These are phyloP conservation scores for Pseudonitzschia pungens DNA, from an alignment of 108 stramenopile genomes.

Conservation along the genomic window DNA sequence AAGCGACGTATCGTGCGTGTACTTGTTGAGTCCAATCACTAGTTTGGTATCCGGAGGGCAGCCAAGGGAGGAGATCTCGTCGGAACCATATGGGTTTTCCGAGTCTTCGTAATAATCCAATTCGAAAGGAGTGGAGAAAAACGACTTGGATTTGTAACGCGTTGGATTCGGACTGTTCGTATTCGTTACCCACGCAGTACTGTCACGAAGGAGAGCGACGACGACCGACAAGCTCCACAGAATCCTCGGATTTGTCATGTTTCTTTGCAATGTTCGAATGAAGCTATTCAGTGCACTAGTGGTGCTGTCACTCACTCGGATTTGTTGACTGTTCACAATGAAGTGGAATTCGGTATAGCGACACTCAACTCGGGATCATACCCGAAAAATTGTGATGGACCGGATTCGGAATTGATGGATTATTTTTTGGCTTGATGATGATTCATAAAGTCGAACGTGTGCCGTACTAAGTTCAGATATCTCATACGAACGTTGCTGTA, in stretches of 20 bases:
- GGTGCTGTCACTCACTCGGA: neutral
- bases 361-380: neutral
- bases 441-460: neutral
- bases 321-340: neutral
- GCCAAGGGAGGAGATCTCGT: constrained; percentile 47
- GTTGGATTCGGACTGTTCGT: neutral
- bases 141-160: neutral
- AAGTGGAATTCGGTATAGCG: no score
- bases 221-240: no score
- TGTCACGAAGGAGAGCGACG: neutral
- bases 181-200: neutral
- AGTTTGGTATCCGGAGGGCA: constrained; percentile 61
- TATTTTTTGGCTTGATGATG: neutral
- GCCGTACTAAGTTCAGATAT: no score
- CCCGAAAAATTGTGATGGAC: neutral
- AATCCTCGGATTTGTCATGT: neutral
- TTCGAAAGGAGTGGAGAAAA: constrained; percentile 75
- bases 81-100: constrained; percentile 41
- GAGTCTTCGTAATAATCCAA: constrained; percentile 57
- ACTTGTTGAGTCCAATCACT: constrained; percentile 91
- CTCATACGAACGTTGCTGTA: no score
- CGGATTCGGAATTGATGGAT: neutral
- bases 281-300: no score
- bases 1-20: constrained; percentile 86
- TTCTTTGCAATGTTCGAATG: neutral